Percentiles rank a stretch among this genome's conserved stretches.
Conservation (phyloP, 805 yeast genomes). For the Yarrowia sp. region DNA sequence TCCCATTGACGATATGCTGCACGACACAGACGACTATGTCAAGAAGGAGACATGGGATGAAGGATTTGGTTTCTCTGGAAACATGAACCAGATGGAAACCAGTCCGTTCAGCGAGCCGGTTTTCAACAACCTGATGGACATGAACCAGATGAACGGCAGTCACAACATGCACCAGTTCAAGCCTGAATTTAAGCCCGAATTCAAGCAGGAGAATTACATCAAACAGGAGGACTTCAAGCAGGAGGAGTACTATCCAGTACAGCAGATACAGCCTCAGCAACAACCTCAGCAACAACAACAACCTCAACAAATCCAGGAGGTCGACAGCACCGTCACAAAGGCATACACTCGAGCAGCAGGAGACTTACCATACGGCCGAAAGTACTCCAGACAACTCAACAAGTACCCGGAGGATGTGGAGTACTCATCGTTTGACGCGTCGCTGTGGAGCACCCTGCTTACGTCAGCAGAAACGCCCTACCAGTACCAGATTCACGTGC, state of each 20-base stretch:
- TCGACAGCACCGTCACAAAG: background rate
- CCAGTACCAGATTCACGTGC: constrained; percentile 22
- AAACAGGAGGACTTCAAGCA: background rate
- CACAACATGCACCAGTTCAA: background rate
- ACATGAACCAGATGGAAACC: constrained; percentile 8
- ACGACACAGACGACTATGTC: constrained; percentile 2
- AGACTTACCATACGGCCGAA: constrained; percentile 9
- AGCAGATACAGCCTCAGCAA: constrained; percentile 1
- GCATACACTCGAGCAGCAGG: constrained; percentile 17
- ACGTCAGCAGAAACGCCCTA: background rate
- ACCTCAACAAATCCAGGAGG: background rate
- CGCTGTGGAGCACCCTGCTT: background rate
- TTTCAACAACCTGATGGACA: background rate
- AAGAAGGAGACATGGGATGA: constrained; percentile 22
- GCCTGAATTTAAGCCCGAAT: too few relatives aligned
- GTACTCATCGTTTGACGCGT: background rate
- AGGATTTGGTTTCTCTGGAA: background rate
- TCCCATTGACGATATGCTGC: constrained; percentile 15
- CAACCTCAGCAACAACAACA: background rate
- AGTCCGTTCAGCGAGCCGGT: constrained; percentile 18
- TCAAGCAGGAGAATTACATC: constrained; percentile 1
- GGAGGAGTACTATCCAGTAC: background rate
- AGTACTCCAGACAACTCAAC: constrained; percentile 18
- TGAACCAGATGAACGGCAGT: background rate
- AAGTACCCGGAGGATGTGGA: constrained; percentile 23